Percentiles rank a stretch among this genome's conserved stretches.
These are phyloP conservation scores for Microbotryum saponariae DNA, from an alignment of 1,284 basidiomycete genomes.

Conservation along the genomic window DNA sequence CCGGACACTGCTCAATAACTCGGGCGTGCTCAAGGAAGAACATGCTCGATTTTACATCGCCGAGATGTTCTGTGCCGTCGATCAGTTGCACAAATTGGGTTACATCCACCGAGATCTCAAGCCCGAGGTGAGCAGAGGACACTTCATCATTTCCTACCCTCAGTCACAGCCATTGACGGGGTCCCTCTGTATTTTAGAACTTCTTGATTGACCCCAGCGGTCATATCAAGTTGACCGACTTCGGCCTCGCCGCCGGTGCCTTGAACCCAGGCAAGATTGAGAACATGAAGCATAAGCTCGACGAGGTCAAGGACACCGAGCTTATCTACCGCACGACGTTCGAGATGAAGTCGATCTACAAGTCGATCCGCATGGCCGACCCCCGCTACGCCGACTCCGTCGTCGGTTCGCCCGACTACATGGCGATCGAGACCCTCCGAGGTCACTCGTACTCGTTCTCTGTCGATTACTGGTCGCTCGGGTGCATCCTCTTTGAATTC, in stretches of 20 bases:
- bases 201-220: constrained; percentile 92
- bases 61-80: constrained; percentile 89
- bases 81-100: constrained; percentile 85
- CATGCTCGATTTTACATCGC: constrained; percentile 90
- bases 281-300: constrained; percentile 87
- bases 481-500: constrained; percentile 85
- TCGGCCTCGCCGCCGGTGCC: constrained; percentile 93
- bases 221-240: constrained; percentile 98
- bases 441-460: constrained; percentile 91
- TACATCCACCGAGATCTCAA: constrained; percentile 98
- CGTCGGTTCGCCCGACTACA: constrained; percentile 94
- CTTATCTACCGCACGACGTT: constrained; percentile 85
- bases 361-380: constrained; percentile 82
- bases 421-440: constrained; percentile 60
- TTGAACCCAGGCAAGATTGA: constrained; percentile 93
- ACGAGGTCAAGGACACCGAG: constrained; percentile 91
- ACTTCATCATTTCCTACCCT: neutral
- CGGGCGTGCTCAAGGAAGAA: constrained; percentile 89
- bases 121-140: constrained; percentile 62
- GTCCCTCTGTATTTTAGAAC: constrained; percentile 54
- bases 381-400: constrained; percentile 95
- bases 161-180: constrained; percentile 4
- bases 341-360: constrained; percentile 90
- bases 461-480: constrained; percentile 97
- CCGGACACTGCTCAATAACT: constrained; percentile 88